Base-by-base conservation (phyloP, 2,329 filamentous ascomycete species). In the Verticillium isaacii region DNA sequence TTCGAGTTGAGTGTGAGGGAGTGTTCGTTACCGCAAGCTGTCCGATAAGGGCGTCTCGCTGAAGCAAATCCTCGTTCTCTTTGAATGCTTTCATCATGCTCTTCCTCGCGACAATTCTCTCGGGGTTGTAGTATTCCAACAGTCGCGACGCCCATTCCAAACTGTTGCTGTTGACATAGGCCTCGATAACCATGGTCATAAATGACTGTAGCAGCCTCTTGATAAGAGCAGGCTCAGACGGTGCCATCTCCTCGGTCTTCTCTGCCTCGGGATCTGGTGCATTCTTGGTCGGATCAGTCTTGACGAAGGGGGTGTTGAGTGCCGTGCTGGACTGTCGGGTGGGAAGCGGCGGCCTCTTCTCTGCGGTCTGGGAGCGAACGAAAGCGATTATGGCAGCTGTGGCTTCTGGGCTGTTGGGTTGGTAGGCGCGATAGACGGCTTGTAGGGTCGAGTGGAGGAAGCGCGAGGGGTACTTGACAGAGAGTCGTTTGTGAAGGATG, bases 381-480 rank as follows among this genome's bases (percentile, higher is more conserved):
- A 92, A 84, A 64, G 89, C 86, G 66, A 92, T 85, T 23, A 92
- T 84, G 1, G 87, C 84, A 1, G 88, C 83, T 0, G 90, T 89
- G 70, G 89, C 87, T 68, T 89, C 88, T 64, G 88, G 85, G 64
- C 84, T 83, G 9, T 81, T 85, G 65, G 78, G 85, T 70, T 80
- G 80, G 73, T 91, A 93, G 55, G 85, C 85, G 61, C 83, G 80
- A 60, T 89, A 82, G 57, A 93, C 85, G 32, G 90, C 89, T 65
- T 90, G 86, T 17, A 95, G 78, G n/a, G 89, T 90, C 0, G 88
- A 87, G 59, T 89, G 90, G 23, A 95, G 80, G 74, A 94, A 95
- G 37, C 90, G 84, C 57, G 90, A 93, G 2, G 91, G 91, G 64
- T 87, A 87, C 72, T 89, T 91, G 6, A 91, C 91, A 75, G 89